A percentile compares a stretch with the other conserved stretches of the same genome.
Evolutionary conservation across 2,329 filamentous ascomycete species (phyloP).

Genomic region (Ceratocystiopsis sp.): DNA sequence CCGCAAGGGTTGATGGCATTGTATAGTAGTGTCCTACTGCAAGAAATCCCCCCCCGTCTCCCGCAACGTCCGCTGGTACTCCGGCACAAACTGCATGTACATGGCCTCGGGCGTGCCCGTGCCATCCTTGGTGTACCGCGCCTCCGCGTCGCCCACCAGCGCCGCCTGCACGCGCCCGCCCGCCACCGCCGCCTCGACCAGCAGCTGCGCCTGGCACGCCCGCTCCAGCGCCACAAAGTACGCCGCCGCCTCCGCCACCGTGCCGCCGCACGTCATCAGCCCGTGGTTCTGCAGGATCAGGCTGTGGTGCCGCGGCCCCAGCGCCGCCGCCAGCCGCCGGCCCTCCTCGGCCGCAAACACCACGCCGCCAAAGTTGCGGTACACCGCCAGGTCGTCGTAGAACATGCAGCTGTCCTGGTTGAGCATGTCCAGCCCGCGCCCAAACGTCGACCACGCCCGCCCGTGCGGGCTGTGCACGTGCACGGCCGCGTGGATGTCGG

Average conservation of each 20-base stretch:
- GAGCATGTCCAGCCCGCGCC: conserved; percentile 37
- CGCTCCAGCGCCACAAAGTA: conserved; percentile 48
- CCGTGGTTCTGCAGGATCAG: conserved; percentile 45
- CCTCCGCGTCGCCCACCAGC: conserved; percentile 24
- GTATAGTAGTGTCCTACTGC: background rate
- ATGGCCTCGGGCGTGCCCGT: conserved; percentile 14
- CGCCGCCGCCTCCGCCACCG: conserved; percentile 41
- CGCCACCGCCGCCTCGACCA: conserved; percentile 34
- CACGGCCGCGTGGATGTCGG: conserved; percentile 39
- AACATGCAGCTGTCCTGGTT: conserved; percentile 37
- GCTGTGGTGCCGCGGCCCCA: conserved; percentile 30
- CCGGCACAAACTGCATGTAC: conserved; percentile 20
- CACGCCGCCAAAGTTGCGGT: conserved; percentile 39
- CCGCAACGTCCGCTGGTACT: conserved; percentile 16
- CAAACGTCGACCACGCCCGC: conserved; percentile 39
- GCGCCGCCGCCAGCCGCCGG: conserved; percentile 30
- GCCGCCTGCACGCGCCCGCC: conserved; percentile 14
- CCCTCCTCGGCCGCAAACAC: conserved; percentile 40
- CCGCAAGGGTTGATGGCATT: too few species aligned
- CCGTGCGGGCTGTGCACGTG: conserved; percentile 38
- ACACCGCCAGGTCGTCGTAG: conserved; percentile 38
- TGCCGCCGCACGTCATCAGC: conserved; percentile 38
- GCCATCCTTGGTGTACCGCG: conserved; percentile 16
- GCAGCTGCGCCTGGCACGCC: conserved; percentile 48
- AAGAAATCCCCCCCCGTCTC: conserved; percentile 17